Conservation (phyloP, 805 yeast species). For the Scheffersomyces ergatensis region DNA sequence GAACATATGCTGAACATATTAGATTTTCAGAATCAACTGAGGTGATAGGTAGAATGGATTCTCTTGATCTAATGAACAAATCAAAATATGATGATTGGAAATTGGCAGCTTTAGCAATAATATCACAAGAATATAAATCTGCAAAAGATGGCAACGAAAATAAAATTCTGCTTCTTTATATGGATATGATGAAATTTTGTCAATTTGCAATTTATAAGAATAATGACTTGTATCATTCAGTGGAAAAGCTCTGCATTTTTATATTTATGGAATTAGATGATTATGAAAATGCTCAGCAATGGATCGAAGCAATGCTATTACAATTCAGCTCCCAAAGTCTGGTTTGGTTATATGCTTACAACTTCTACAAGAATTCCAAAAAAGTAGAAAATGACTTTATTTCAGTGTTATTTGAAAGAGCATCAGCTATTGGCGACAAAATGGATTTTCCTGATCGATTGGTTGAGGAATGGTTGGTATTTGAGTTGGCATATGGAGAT, state of each 20-base stretch:
- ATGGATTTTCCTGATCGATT: constrained; percentile 54
- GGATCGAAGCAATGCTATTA: constrained; percentile 20
- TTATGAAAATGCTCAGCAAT: constrained; percentile 21
- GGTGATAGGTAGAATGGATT: constrained; percentile 8
- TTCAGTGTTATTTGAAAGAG: constrained; percentile 29
- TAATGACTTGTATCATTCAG: constrained; percentile 37
- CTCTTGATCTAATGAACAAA: constrained; percentile 12
- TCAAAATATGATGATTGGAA: constrained; percentile 31
- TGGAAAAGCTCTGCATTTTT: constrained; percentile 41
- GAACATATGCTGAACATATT: constrained; percentile 25
- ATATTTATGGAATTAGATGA: constrained; percentile 28
- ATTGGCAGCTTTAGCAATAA: constrained; percentile 20
- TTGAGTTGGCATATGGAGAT: constrained; percentile 33
- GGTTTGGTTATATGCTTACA: constrained; percentile 45
- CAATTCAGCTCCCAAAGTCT: constrained; percentile 35
- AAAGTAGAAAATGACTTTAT: constrained; percentile 18
- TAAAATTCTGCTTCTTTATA: constrained; percentile 6
- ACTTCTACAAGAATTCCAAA: constrained; percentile 30
- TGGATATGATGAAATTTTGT: constrained; percentile 19
- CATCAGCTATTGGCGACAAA: constrained; percentile 18
- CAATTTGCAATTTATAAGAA: constrained; percentile 22
- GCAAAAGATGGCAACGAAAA: constrained; percentile 1
- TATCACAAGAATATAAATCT: constrained; percentile 11
- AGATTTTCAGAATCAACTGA: constrained; percentile 13
- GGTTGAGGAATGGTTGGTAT: constrained; percentile 42